Evolutionary conservation across 108 stramenopile genomes (phyloP), one percentile per base, ranked within the genome.

Genomic region (Pseudonitzschia multiseries): DNA sequence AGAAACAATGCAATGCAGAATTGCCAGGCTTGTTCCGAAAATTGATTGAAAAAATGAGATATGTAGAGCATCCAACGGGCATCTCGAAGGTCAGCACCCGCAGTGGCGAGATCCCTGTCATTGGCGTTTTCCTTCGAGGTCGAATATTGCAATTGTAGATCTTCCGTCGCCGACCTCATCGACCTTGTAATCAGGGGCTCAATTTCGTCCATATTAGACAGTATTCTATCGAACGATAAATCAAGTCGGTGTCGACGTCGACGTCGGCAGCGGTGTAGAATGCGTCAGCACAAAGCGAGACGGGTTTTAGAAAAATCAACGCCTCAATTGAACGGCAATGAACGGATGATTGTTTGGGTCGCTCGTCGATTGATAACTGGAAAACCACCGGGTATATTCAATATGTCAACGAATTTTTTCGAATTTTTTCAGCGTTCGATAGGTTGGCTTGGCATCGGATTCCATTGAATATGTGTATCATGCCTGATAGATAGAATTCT

Each of bases 1-100:
- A 89, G 68, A 53, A 89, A 86, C 8, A 89, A 60, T n/a, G 75
- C 76, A 24, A 89, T 44, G 41, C 79, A 77, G 61, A 89, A 89
- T 69, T 89, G 83, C 88, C 88, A 89, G 2, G 82, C 59, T 41
- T 66, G 57, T 56, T 89, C 88, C 1, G 82, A 75, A 63, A 86
- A 86, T 65, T 83, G 83, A 56, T 83, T 68, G 72, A 86, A 79
- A 24, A 79, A 71, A 74, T 89, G 88, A 17, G 85, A 84, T 4
- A 80, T 43, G 53, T 83, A 89, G 42, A 89, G 57, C 50, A 80
- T 44, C 22, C 74, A 71, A 24, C 83, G 77, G 27, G 81, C 66
- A 20, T 26, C 6, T 26, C 43, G 13, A 20, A 67, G 43, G 31
- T 62, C 20, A 3, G 27, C 33, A 13, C 29, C 33, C 9, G 61